Conservation (phyloP, 75 land plant species). For the Gnetum montanum region DNA sequence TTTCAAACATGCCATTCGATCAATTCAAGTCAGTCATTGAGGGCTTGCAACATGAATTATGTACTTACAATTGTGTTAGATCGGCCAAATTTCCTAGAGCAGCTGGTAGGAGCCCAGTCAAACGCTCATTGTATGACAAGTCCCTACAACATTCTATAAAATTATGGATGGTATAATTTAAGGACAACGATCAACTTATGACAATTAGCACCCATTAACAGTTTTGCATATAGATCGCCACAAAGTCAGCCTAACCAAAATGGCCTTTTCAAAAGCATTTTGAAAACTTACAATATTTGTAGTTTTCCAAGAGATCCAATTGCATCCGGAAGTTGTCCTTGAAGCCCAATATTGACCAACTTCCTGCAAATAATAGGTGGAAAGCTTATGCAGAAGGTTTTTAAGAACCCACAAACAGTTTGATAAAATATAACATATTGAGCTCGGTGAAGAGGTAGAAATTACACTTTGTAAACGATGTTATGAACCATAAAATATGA, state of each 20-base stretch:
- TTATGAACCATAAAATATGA: background rate
- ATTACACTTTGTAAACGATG: background rate
- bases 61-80: slow-evolving; percentile 1
- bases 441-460: background rate
- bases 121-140: slow-evolving; percentile 4
- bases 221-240: background rate
- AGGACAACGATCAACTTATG: background rate
- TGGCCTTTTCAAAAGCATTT: background rate
- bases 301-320: slow-evolving; percentile 6
- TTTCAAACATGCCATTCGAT: background rate
- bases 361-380: background rate
- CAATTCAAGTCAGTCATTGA: background rate
- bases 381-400: background rate
- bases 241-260: too few relatives aligned
- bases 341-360: background rate
- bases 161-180: background rate
- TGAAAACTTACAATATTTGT: background rate
- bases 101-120: slow-evolving; percentile 4
- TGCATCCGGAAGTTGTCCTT: background rate
- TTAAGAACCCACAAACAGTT: background rate
- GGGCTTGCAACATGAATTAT: background rate
- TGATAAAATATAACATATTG: background rate
- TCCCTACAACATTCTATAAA: background rate
- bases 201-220: background rate
- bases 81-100: slow-evolving; percentile 5